Evolutionary conservation across 306 rosid species (phyloP), one percentile per base, ranked within the genome.

Genomic region (Amphicarpaea edgeworthii): DNA sequence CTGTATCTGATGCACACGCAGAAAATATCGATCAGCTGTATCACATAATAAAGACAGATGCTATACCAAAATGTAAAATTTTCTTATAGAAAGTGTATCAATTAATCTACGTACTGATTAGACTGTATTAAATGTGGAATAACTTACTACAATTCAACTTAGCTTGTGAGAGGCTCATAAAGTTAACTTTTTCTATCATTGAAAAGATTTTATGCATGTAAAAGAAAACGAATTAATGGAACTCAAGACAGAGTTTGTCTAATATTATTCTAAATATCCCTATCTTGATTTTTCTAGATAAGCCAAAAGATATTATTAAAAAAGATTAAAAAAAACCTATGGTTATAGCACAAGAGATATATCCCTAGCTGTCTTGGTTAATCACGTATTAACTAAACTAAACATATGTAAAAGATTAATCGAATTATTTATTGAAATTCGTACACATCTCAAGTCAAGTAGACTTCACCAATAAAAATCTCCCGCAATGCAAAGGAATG

Each of bases 1-100:
- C 30, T 73, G 77, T 58, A 73, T 58, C 68, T n/a, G 78, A 73
- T 73, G 68, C 59, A 43, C 78, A 16, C 8, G 4, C 21, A 21
- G 1, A 73, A 14, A 43, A 28, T 28, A 28, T 28, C n/a, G 1
- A 14, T 26, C n/a, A 41, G 19, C 17, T 28, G 41, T 49, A 62
- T 49, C 37, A 37, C 41, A 72, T 54, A 49, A 72, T 54, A 49
- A 60, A 76, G 64, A 61, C 26, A 49, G 65, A 64, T 76, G 80
- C 73, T 50, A 32, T 49, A 32, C 73, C 50, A 46, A 15, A 76
- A 49, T 8, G 7, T 76, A 30, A n/a, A n/a, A 64, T 21, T 62
- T 50, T 49, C 53, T 21, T 37, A 4, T 3, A 51, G 10, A 47
- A 12, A 37, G 64, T 49, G 42, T 51, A 75, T 63, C 17, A 37